Evolutionary conservation across 1,284 basidiomycete genomes (phyloP), one percentile per base, ranked within the genome.

Genomic region (Moesziomyces globuligerus): DNA sequence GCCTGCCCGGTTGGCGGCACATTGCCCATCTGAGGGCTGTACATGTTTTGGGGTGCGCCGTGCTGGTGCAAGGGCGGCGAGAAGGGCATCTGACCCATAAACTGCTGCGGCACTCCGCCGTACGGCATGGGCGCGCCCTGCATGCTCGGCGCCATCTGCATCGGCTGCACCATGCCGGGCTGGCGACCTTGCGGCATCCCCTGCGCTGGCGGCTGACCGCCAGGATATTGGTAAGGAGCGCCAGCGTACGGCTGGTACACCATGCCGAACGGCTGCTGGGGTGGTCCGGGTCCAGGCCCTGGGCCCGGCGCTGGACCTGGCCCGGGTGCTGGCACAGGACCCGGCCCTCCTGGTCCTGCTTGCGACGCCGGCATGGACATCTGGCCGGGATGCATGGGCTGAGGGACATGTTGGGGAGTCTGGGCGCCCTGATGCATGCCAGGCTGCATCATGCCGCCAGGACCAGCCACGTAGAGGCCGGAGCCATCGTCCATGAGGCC

Each of bases 1-100:
- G 58, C 59, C 48, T 56, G 56, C 21, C 42, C 50, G 11, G 53
- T 26, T 17, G 58, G 59, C 0, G 65, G 53, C 21, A 67, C 65
- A 21, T 71, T 68, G 28, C 55, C 73, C 72, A 78, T 76, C 48
- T 75, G 76, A 36, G 76, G 76, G 23, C 72, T 75, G 51, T 78
- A 78, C 62, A 78, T 69, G 40, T 53, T 60, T 46, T 65, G 72
- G 21, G 71, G 64, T 8, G 45, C 72, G 15, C 61, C 72, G 24
- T 76, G 75, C 24, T 69, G 62, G 29, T 70, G 72, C 66, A 78
- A 69, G n/a, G 66, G 52, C 11, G 72, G 70, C 15, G 72, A 74
- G 49, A 78, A 78, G 7, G 65, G 74, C 67, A 78, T 72, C 41
- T 67, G 64, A 13, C 64, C 58, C 66, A 75, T 66, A 18, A 69